Conservation (phyloP, 345 rosid genomes). For the Boechera divaricarpa region DNA sequence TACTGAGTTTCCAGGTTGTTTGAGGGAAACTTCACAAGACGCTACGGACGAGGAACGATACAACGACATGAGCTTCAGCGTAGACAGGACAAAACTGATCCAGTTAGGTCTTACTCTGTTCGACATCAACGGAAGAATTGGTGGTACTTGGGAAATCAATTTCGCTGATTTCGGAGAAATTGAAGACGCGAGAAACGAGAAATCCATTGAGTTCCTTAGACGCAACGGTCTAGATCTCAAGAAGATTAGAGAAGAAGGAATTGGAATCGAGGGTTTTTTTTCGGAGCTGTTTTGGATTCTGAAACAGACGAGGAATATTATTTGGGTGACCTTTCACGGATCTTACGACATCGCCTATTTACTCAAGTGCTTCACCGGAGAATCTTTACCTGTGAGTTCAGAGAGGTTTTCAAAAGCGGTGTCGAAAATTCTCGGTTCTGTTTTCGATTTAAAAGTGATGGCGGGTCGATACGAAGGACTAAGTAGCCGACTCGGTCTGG, state of each 20-base stretch:
- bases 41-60: not conserved
- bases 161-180: constrained; percentile 7
- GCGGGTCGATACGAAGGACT: not conserved
- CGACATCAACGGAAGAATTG: not conserved
- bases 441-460: constrained; percentile 32
- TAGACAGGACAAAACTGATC: constrained; percentile 21
- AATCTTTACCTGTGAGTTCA: not conserved
- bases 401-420: not conserved
- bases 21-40: not conserved
- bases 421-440: not conserved
- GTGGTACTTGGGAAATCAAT: constrained; percentile 12
- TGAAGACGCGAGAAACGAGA: not conserved
- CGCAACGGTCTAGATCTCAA: constrained; percentile 15
- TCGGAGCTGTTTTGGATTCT: not conserved
- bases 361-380: constrained; percentile 3
- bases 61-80: constrained; percentile 12
- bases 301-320: not conserved
- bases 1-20: constrained; percentile 17
- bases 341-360: constrained; percentile 21
- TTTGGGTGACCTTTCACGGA: constrained; percentile 38
- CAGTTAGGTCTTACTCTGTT: constrained; percentile 34
- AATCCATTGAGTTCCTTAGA: not conserved
- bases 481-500: not conserved
- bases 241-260: constrained; percentile 4
- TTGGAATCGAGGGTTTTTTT: not conserved